These are phyloP conservation scores for Huntiella omanensis DNA, from an alignment of 2,329 filamentous ascomycete genomes.

Conservation along the genomic window DNA sequence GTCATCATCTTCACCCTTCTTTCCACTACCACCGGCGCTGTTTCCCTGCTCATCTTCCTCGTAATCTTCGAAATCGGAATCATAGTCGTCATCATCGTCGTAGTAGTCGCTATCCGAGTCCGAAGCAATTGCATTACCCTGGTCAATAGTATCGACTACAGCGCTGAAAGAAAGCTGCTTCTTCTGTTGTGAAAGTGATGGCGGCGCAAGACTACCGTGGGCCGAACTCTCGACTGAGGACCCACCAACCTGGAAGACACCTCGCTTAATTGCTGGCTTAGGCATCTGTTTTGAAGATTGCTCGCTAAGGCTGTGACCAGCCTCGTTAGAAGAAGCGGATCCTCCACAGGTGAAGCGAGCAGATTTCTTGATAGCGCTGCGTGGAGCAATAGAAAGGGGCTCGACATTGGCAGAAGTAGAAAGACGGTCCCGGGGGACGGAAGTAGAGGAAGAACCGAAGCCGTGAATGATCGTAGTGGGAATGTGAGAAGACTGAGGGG, in stretches of 20 bases:
- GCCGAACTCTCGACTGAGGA: conserved; percentile 66
- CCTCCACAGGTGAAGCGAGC: conserved; percentile 55
- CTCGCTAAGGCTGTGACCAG: conserved; percentile 28
- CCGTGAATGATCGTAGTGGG: conserved; percentile 40
- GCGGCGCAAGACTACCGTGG: conserved; percentile 21
- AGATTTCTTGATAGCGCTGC: conserved; percentile 46
- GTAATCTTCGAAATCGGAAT: conserved; percentile 33
- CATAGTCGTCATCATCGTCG: conserved; percentile 27
- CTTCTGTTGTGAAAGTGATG: conserved; percentile 28
- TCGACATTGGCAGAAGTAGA: conserved; percentile 18
- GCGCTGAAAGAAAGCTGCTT: conserved; percentile 73
- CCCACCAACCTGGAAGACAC: conserved; percentile 33
- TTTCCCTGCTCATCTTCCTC: conserved; percentile 58
- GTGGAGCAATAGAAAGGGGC: conserved; percentile 27
- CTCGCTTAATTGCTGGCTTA: conserved; percentile 17
- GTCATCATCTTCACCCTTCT: conserved; percentile 36
- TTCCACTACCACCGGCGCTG: conserved; percentile 50
- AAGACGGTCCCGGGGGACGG: conserved; percentile 6
- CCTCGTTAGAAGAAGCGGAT: conserved; percentile 56
- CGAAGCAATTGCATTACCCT: conserved; percentile 32
- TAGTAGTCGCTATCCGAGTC: conserved; percentile 33
- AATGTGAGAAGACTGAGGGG: conserved; percentile 18
- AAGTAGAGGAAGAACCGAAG: conserved; percentile 48
- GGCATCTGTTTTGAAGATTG: conserved; percentile 15
- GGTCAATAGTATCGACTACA: conserved; percentile 49